Evolutionary conservation across 2,329 filamentous ascomycete species (phyloP).

Genomic region (Paracoccidioides brasiliensis): DNA sequence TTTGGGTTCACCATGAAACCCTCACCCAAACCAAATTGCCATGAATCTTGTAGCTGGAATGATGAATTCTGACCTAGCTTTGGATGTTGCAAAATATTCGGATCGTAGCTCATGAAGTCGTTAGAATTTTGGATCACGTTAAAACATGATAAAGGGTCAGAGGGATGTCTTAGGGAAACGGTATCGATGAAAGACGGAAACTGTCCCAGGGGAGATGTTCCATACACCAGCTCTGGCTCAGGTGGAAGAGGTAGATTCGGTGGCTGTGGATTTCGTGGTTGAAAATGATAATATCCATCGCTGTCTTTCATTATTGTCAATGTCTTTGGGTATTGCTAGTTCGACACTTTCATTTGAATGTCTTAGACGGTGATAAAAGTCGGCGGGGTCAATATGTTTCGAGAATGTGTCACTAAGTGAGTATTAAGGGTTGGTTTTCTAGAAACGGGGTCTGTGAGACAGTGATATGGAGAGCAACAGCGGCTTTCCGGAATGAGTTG

Average conservation of each 20-base stretch:
- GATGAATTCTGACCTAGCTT: not conserved
- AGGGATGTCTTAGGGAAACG: not conserved
- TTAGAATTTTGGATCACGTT: not conserved
- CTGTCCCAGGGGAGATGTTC: not conserved
- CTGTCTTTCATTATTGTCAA: conserved; percentile 4
- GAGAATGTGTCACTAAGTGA: conserved; percentile 5
- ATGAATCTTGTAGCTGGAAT: not conserved
- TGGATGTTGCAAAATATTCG: not conserved
- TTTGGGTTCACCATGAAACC: not conserved
- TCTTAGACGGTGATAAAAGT: conserved; percentile 8
- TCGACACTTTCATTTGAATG: conserved; percentile 7
- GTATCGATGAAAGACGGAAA: not conserved
- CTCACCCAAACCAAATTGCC: not conserved
- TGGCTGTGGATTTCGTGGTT: not conserved
- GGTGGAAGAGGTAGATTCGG: conserved; percentile 2
- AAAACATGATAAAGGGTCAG: not conserved
- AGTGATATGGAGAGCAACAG: conserved; percentile 12
- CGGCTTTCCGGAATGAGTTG: conserved; percentile 6
- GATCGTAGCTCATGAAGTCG: not conserved
- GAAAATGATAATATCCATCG: not conserved
- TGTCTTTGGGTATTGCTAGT: not conserved
- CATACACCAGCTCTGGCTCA: not conserved
- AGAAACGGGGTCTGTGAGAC: conserved; percentile 13
- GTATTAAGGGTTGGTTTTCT: conserved; percentile 8
- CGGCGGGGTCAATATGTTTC: conserved; percentile 8